Conservation (phyloP, 495 filamentous ascomycete genomes). For the Symbiotaphrina buchneri region DNA sequence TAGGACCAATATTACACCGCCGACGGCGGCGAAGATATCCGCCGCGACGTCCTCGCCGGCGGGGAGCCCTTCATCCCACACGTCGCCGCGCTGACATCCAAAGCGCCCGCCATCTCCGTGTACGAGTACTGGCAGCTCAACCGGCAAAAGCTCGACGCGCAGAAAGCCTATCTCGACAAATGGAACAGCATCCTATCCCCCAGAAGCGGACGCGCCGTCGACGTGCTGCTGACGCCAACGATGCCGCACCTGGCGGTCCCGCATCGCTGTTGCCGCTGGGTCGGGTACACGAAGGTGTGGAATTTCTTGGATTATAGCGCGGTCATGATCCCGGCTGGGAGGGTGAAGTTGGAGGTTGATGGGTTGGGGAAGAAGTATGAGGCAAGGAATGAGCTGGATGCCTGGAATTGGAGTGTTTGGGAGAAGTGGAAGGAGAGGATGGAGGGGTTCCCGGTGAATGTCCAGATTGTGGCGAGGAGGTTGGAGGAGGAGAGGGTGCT, state of each 20-base stretch:
- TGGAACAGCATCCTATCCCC: conserved; percentile 19
- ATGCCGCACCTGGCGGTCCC: conserved; percentile 14
- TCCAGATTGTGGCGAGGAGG: conserved; percentile 10
- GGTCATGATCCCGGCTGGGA: conserved; percentile 7
- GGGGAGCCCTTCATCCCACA: conserved; percentile 33
- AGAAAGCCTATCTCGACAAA: conserved; percentile 30
- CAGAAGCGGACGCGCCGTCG: conserved; percentile 11
- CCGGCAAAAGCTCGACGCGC: conserved; percentile 22
- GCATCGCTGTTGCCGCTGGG: conserved; percentile 11
- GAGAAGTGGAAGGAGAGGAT: conserved; percentile 4
- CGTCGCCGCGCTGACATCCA: conserved; percentile 14
- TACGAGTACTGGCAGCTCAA: conserved; percentile 34
- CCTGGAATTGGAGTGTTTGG: conserved; percentile 12
- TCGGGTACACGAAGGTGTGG: conserved; percentile 12
- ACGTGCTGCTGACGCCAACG: conserved; percentile 10
- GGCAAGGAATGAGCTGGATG: conserved; percentile 10
- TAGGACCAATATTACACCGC: conserved; percentile 22
- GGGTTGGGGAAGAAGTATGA: conserved; percentile 6
- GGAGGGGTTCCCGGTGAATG: conserved; percentile 9
- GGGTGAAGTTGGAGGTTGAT: conserved; percentile 8
- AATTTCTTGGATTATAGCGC: conserved; percentile 12
- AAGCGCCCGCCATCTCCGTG: conserved; percentile 22
- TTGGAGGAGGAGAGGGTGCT: conserved; percentile 13
- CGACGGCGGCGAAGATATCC: conserved; percentile 31
- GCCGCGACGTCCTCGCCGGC: conserved; percentile 19